These are phyloP conservation scores for Aspergillus tanneri DNA, from an alignment of 2,329 filamentous ascomycete species.

Conservation along the genomic window DNA sequence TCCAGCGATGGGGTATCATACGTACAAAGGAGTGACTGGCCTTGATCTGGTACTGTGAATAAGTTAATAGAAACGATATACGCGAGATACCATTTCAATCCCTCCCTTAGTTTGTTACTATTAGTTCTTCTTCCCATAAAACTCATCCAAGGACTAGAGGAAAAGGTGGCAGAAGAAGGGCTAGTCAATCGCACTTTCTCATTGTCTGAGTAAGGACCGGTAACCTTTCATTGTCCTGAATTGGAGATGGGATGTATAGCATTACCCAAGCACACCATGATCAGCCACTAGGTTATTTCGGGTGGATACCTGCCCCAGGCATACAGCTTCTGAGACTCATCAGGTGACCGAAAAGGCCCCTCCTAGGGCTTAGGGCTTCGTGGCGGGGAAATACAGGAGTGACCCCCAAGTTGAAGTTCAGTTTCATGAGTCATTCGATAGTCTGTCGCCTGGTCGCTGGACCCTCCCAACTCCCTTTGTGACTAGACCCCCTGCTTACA, in stretches of 20 bases:
- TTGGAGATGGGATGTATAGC: too few species aligned
- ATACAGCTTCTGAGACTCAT: background rate
- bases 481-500: slow-evolving; percentile 6
- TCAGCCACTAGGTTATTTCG: background rate
- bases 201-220: too few species aligned
- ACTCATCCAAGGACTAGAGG: too few species aligned
- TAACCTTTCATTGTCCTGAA: too few species aligned
- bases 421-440: slow-evolving; percentile 6
- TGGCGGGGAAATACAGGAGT: slow-evolving; percentile 29
- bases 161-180: too few species aligned
- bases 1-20: too few species aligned
- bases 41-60: background rate
- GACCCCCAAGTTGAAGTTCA: slow-evolving; percentile 6
- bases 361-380: slow-evolving; percentile 38
- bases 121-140: background rate
- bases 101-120: background rate
- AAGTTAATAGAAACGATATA: background rate
- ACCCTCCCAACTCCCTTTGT: background rate
- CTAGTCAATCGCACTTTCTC: too few species aligned
- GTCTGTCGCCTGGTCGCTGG: background rate
- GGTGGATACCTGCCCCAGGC: slow-evolving; percentile 1
- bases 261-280: too few species aligned
- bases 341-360: slow-evolving; percentile 18
- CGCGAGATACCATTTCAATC: background rate
- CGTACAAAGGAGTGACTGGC: background rate